Base-by-base conservation (phyloP, 1,284 basidiomycete species). In the Salmacisia buchloeana region DNA sequence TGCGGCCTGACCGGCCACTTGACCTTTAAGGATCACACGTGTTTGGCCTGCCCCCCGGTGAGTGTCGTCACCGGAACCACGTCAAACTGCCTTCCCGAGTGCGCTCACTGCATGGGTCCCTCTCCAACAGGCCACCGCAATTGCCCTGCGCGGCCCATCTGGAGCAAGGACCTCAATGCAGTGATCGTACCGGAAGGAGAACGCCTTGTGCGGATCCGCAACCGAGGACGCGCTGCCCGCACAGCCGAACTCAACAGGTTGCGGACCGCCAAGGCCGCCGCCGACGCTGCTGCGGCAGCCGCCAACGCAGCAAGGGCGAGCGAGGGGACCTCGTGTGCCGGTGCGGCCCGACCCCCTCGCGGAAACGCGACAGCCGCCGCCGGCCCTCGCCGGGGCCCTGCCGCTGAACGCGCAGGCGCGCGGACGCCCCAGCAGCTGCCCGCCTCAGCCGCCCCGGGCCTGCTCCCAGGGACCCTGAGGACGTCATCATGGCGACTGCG, bases 171-270 rank as follows among this genome's bases (percentile, higher is more conserved):
- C 12, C 13, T 33, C 3, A 54, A 54, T 33, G 49, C 49, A 29
- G 29, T 54, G 3, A 54, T 54, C 34, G 49, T 54, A n/a, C 49
- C 49, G 25, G 49, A 54, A 34, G 49, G 49, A 18, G 49, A 54
- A n/a, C 49, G 49, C 13, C 49, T 54, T 2, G 27, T 31, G 13
- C 49, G 49, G 7, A 29, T 54, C 29, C 49, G 34, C 13, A 31
- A 54, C 27, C 23, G 29, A 6, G 49, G 49, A 4, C 25, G 49
- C 4, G 2, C 27, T 18, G 15, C 39, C 6, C 4, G 6, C 39
- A 3, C 39, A 43, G 39, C 39, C 39, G 39, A 13, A 5, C 4
- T 43, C 7, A 6, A n/a, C n/a, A n/a, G n/a, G n/a, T n/a, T n/a
- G n/a, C n/a, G n/a, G n/a, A n/a, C n/a, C n/a, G n/a, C n/a, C n/a